A percentile compares a stretch with the other conserved stretches of the same genome.
phyloP scores from a whole-genome alignment of 2,329 filamentous ascomycete genomes.

The Acarospora socialis region DNA sequence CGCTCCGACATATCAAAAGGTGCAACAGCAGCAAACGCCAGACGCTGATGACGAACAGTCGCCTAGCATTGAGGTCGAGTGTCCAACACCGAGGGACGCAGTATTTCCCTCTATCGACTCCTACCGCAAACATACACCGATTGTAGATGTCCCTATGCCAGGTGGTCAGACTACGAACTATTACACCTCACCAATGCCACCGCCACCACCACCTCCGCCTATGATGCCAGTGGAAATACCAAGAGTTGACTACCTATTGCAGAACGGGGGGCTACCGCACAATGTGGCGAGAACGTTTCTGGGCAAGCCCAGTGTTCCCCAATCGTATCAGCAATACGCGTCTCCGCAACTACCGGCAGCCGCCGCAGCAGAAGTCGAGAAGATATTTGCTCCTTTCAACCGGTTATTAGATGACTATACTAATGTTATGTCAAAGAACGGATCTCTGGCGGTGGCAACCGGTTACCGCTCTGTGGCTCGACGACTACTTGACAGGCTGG shows the following conservation, averaged over 20 bases:
- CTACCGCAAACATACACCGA: slow-evolving; percentile 11
- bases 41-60: slow-evolving; percentile 8
- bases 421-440: slow-evolving; percentile 64
- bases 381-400: slow-evolving; percentile 70
- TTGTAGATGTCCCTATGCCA: slow-evolving; percentile 23
- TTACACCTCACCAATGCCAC: slow-evolving; percentile 29
- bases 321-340: slow-evolving; percentile 42
- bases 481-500: slow-evolving; percentile 72
- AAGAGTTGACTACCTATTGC: slow-evolving; percentile 79
- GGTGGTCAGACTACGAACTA: slow-evolving; percentile 20
- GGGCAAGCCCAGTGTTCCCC: slow-evolving; percentile 40
- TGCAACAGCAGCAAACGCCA: slow-evolving; percentile 15
- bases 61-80: slow-evolving; percentile 9
- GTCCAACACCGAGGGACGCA: slow-evolving; percentile 10
- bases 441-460: slow-evolving; percentile 86
- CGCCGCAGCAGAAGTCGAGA: slow-evolving; percentile 34
- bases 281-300: slow-evolving; percentile 62
- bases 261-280: slow-evolving; percentile 67
- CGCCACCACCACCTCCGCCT: slow-evolving; percentile 65
- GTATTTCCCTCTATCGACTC: slow-evolving; percentile 6
- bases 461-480: slow-evolving; percentile 92
- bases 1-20: slow-evolving; percentile 28
- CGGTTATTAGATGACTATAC: slow-evolving; percentile 76
- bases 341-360: slow-evolving; percentile 27
- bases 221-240: slow-evolving; percentile 54